These are phyloP conservation scores for Cicer pinnatifidum DNA, from an alignment of 306 rosid genomes.

Conservation along the genomic window DNA sequence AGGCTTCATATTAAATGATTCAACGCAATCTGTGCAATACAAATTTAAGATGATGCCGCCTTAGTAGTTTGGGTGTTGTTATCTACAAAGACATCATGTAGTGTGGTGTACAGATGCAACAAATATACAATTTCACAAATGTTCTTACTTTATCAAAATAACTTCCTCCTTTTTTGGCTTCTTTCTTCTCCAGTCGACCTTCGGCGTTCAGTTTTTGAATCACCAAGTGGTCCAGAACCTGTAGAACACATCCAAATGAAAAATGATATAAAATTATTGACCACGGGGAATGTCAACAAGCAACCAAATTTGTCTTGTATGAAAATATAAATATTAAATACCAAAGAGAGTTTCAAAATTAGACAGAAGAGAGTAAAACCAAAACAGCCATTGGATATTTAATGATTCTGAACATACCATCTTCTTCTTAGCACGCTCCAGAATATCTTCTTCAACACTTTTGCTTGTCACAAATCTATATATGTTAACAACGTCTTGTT, in stretches of 20 bases:
- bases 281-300: slow-evolving; percentile 16
- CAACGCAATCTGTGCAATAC: slow-evolving; percentile 18
- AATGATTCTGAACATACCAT: slow-evolving; percentile 63
- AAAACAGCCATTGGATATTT: slow-evolving; percentile 27
- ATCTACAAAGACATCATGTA: slow-evolving; percentile 12
- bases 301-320: slow-evolving; percentile 20
- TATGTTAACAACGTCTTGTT: slow-evolving; percentile 98
- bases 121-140: slow-evolving; percentile 32
- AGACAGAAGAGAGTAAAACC: not conserved
- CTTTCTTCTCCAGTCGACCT: slow-evolving; percentile 98
- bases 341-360: not conserved
- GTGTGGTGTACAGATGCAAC: slow-evolving; percentile 24
- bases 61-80: slow-evolving; percentile 15
- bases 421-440: slow-evolving; percentile 98
- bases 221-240: slow-evolving; percentile 99
- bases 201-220: slow-evolving; percentile 98
- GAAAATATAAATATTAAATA: not conserved
- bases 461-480: slow-evolving; percentile 97
- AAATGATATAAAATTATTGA: slow-evolving; percentile 30
- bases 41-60: slow-evolving; percentile 15
- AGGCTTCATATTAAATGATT: not conserved
- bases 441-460: slow-evolving; percentile 99
- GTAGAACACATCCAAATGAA: slow-evolving; percentile 47
- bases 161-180: slow-evolving; percentile 88
- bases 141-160: slow-evolving; percentile 88